A percentile compares a stretch with the other conserved stretches of the same genome.
phyloP scores from a whole-genome alignment of 495 filamentous ascomycete genomes.

The Articulospora tetracladia region DNA sequence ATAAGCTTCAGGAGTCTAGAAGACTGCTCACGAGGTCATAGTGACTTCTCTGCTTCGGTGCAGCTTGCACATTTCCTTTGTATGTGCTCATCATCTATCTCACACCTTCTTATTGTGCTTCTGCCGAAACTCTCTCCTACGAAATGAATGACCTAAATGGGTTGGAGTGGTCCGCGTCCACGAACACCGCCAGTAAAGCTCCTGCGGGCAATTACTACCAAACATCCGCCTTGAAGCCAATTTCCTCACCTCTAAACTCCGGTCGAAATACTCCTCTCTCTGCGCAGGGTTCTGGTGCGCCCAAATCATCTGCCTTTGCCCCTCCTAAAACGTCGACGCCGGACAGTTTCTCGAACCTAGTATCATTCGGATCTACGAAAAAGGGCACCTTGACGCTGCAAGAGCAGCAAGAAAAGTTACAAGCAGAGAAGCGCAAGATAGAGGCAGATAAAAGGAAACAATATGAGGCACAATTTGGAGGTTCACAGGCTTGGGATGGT shows the following conservation, averaged over 20 bases:
- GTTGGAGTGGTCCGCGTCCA: constrained; percentile 44
- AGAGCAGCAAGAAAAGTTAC: constrained; percentile 78
- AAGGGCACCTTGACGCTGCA: constrained; percentile 66
- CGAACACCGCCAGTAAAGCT: constrained; percentile 31
- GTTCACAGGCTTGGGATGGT: constrained; percentile 69
- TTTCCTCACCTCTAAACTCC: constrained; percentile 52
- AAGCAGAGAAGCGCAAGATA: constrained; percentile 71
- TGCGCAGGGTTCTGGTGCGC: constrained; percentile 35
- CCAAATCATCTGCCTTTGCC: constrained; percentile 41
- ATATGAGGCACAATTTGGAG: constrained; percentile 72
- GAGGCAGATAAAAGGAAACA: constrained; percentile 67
- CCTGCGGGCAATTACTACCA: constrained; percentile 48
- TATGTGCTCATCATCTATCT: not conserved
- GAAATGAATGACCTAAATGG: constrained; percentile 52
- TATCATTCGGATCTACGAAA: constrained; percentile 63
- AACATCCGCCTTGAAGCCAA: constrained; percentile 47
- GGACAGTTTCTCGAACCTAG: constrained; percentile 88
- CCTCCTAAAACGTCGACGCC: constrained; percentile 58
- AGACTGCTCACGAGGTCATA: too few species aligned
- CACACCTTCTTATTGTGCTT: not conserved
- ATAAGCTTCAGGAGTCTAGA: not conserved
- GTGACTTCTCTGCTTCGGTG: too few species aligned
- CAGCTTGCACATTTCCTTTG: not conserved
- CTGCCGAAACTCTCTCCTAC: not conserved
- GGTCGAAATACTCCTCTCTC: constrained; percentile 21